Evolutionary conservation across 2,329 filamentous ascomycete genomes (phyloP), one percentile per base, ranked within the genome.

Genomic region (Cryphonectria carpinicola): DNA sequence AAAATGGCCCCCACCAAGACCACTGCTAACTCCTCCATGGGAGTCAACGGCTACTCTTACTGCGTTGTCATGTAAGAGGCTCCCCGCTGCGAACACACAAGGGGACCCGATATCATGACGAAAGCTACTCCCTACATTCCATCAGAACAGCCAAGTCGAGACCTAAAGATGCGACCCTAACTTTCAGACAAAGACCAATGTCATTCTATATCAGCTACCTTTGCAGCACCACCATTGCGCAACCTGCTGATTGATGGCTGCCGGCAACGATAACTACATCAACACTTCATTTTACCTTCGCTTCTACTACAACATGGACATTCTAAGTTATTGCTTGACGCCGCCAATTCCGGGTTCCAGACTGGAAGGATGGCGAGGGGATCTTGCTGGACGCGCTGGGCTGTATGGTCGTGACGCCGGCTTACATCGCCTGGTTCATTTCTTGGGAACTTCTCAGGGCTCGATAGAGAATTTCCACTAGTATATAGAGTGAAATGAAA

Each of bases 11-110:
- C 74, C 73, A 74, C 74, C 70, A 72, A 75, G 69, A 68, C 74
- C 68, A 74, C 71, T 70, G 75, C 76, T 72, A 70, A 77, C 73
- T 74, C 75, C 72, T 70, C 74, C 72, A 75, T 73, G 70, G 76
- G 75, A 74, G 73, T 76, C 76, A 70, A 68, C n/a, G 73, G 62
- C 32, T 73, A 74, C 71, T 74, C 72, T 74, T 77, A 76, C 76
- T 80, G 78, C 74, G 74, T 77, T 74, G 75, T 79, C 75, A 78
- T 80, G 77, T 80, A 79, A 77, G 77, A 35, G 1, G 13, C 28
- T 22, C 14, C 43, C 25, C 49, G 22, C 49, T 68, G 69, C 65
- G 58, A 39, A 52, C 49, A 28, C 10, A 39, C 32, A 32, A 32
- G 35, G 28, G 54, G 13, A 14, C 6, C 17, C 13, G 13, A 58